Percentiles rank a stretch among this genome's conserved stretches.
These are phyloP conservation scores for Porogramme epimiltina DNA, from an alignment of 1,284 basidiomycete species.

Conservation along the genomic window DNA sequence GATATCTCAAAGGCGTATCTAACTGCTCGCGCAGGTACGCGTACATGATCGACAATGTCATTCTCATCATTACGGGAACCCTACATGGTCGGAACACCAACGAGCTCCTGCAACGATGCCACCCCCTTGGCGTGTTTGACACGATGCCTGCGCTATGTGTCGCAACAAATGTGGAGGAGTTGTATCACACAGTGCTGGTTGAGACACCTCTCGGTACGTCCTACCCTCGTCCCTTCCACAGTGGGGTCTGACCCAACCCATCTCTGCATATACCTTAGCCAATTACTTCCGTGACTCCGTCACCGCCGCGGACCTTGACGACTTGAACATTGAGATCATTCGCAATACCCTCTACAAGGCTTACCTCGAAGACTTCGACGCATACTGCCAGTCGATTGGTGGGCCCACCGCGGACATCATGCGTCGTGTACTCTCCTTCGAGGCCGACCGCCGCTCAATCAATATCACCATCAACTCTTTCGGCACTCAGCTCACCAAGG, in stretches of 20 bases:
- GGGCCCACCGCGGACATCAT: constrained; percentile 89
- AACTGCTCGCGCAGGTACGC: no score
- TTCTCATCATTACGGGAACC: constrained; percentile 96
- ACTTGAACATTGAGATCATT: constrained; percentile 99
- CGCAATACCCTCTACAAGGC: constrained; percentile 99
- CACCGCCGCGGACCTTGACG: constrained; percentile 94
- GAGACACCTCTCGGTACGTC: constrained; percentile 92
- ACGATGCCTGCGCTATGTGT: constrained; percentile 99
- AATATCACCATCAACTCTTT: constrained; percentile 99
- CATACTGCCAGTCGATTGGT: constrained; percentile 80
- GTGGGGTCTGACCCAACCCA: not conserved
- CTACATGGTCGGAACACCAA: constrained; percentile 97
- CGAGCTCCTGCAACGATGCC: constrained; percentile 95
- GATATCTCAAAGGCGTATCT: no score
- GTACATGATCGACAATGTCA: constrained; percentile 99
- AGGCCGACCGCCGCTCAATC: constrained; percentile 95
- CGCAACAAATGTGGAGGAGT: constrained; percentile 98
- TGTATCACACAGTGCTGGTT: constrained; percentile 96
- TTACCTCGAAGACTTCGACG: constrained; percentile 97
- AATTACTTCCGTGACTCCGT: constrained; percentile 98
- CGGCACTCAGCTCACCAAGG: constrained; percentile 92
- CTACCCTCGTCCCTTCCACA: constrained; percentile 1
- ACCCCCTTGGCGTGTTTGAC: constrained; percentile 96
- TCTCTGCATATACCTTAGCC: constrained; percentile 47
- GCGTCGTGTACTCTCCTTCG: constrained; percentile 89